These are phyloP conservation scores for Trichoderma reesei DNA, from an alignment of 495 filamentous ascomycete genomes.

Conservation along the genomic window DNA sequence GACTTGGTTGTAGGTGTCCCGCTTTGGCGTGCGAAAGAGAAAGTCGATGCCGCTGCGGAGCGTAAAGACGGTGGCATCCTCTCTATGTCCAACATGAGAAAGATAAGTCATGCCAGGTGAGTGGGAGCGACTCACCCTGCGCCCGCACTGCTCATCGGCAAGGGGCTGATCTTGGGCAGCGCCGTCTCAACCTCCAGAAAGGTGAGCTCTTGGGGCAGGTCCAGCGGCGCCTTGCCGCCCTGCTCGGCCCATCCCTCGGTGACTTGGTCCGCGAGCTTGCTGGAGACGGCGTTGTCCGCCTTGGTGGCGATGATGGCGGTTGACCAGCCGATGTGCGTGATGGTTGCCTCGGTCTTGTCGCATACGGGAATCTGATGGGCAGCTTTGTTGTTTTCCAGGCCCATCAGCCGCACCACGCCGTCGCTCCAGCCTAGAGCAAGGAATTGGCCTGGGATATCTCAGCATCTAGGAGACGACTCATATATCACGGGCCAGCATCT, in stretches of 20 bases:
- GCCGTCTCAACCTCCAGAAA: conserved; percentile 71
- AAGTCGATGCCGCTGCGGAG: conserved; percentile 61
- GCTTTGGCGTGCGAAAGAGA: conserved; percentile 52
- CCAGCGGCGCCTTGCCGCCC: conserved; percentile 26
- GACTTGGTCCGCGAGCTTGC: not conserved
- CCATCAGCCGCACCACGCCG: conserved; percentile 57
- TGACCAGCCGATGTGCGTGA: conserved; percentile 65
- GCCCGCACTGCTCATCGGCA: conserved; percentile 39
- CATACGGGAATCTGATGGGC: conserved; percentile 55
- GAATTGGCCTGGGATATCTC: conserved; percentile 48
- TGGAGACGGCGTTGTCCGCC: not conserved
- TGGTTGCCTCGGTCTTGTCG: conserved; percentile 27
- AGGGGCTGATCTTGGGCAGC: conserved; percentile 65
- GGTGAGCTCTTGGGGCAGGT: conserved; percentile 70
- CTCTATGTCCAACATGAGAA: conserved; percentile 32
- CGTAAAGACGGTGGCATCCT: conserved; percentile 58
- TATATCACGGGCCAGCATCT: not conserved
- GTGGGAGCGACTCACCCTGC: conserved; percentile 33
- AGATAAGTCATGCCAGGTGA: not conserved
- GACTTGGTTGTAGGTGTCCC: conserved; percentile 57
- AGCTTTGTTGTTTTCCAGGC: conserved; percentile 66
- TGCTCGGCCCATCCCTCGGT: not conserved
- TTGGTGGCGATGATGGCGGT: conserved; percentile 45
- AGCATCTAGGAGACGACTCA: not conserved
- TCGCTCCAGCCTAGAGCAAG: conserved; percentile 74